Percentiles rank a stretch among this genome's conserved stretches.
Evolutionary conservation across 2,329 filamentous ascomycete species (phyloP).

Genomic region (Xylariaceae sp.): DNA sequence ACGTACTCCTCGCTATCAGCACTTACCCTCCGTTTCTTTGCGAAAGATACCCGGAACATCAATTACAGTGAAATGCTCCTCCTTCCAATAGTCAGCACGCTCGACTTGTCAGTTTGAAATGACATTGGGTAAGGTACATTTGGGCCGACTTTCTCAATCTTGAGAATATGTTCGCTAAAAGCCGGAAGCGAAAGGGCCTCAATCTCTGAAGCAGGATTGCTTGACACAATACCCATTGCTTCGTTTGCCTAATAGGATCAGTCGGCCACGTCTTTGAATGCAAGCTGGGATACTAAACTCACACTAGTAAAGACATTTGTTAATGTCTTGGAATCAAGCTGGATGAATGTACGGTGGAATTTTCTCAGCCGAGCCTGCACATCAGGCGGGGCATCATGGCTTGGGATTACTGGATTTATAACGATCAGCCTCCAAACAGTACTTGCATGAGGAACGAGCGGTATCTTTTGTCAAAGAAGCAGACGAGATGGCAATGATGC

Average conservation of each 20-base stretch:
- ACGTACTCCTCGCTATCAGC: neutral
- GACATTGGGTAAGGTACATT: conserved; percentile 24
- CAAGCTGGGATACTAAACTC: conserved; percentile 4
- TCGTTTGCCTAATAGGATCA: conserved; percentile 37
- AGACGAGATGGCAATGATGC: no score
- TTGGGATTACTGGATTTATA: no score
- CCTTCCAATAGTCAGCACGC: conserved; percentile 19
- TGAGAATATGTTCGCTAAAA: conserved; percentile 46
- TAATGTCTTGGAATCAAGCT: conserved; percentile 31
- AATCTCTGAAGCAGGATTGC: neutral
- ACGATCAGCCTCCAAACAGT: no score
- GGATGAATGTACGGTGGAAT: conserved; percentile 27
- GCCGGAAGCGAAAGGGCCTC: conserved; percentile 20
- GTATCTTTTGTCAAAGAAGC: no score
- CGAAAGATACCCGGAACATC: conserved; percentile 54
- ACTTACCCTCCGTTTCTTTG: conserved; percentile 31
- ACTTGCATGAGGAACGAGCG: no score
- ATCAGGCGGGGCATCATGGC: conserved; percentile 14
- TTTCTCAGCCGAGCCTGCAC: conserved; percentile 23
- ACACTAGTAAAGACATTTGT: conserved; percentile 39
- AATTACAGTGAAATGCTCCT: conserved; percentile 49
- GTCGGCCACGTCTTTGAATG: conserved; percentile 2
- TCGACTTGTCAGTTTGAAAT: neutral
- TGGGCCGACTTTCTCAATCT: conserved; percentile 44
- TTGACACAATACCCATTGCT: conserved; percentile 41